Evolutionary conservation across 148 eudicot genomes (phyloP), one percentile per base, ranked within the genome.

Genomic region (Rhododendron henanense): DNA sequence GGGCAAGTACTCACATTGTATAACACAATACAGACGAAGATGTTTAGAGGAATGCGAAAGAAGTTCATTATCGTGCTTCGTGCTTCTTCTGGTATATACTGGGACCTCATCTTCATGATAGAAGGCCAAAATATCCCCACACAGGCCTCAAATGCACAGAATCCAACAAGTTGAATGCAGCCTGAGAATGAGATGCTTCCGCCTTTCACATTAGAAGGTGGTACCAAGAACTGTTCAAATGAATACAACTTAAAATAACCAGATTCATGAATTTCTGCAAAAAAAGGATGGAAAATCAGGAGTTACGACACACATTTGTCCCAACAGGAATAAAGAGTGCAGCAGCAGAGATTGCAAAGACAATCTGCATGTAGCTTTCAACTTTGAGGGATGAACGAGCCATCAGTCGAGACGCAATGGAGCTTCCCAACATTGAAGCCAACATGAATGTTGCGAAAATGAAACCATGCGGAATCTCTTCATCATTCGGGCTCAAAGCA

Each of bases 81-180:
- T 53, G 98, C 95, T 91, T 94, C 98, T 88, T 95, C 97, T 9
- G 98, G 98, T 84, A 95, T 92, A 88, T 95, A 95, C 79, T 95
- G 98, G 85, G 97, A 94, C 82, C 96, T 93, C 97, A 94, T 96
- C 90, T 96, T 96, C 98, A 96, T 96, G 78, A 96, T 92, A 51
- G 98, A 96, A 78, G 98, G 98, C 98, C 98, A 96, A 82, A 96
- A 96, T 81, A 96, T 88, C 25, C 98, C 97, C 50, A 95, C 97
- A 84, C 98, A 95, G 23, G 92, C 91, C 90, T 94, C 97, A 90
- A 95, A 95, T 78, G 91, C 88, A 85, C 97, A 95, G 85, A 95
- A 95, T 73, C 97, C 98, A 51, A 94, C 89, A 85, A 95, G 95
- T 84, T 94, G 97, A 61, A 95, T 85, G 88, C 95, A 90, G 33